These are phyloP conservation scores for Pichia sp. DNA, from an alignment of 1,139 yeast genomes.

Conservation along the genomic window DNA sequence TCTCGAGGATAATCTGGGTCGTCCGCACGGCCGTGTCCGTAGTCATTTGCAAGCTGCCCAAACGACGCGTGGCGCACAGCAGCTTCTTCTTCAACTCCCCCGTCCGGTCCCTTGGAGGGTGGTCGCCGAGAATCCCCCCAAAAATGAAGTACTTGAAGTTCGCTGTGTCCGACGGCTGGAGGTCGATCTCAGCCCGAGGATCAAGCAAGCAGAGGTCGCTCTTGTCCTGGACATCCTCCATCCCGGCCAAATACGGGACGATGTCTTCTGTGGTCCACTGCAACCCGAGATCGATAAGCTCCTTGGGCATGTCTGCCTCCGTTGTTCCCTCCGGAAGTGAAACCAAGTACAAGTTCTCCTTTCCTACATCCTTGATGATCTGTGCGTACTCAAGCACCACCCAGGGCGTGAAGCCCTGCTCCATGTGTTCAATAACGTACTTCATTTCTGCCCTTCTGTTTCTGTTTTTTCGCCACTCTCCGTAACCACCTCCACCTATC, in stretches of 20 bases:
- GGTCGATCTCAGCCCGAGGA: constrained; percentile 75
- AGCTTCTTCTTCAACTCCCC: constrained; percentile 76
- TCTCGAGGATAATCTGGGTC: constrained; percentile 67
- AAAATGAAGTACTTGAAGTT: constrained; percentile 81
- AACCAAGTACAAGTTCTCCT: constrained; percentile 66
- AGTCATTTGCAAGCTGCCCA: constrained; percentile 90
- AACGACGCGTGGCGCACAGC: constrained; percentile 78
- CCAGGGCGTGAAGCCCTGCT: constrained; percentile 95
- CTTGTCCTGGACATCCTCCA: constrained; percentile 36
- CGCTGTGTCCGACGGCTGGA: constrained; percentile 62
- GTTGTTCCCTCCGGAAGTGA: constrained; percentile 68
- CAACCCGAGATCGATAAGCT: constrained; percentile 57
- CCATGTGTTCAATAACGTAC: constrained; percentile 96
- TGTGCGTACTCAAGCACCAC: constrained; percentile 81
- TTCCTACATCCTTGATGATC: constrained; percentile 78
- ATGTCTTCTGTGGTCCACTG: constrained; percentile 75
- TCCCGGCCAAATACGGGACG: constrained; percentile 38
- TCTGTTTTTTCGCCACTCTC: too few species aligned
- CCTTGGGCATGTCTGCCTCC: constrained; percentile 59
- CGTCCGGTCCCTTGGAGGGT: constrained; percentile 94
- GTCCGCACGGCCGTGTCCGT: constrained; percentile 96
- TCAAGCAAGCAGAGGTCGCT: constrained; percentile 73
- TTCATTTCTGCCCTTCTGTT: constrained; percentile 45
- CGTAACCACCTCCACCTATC: too few species aligned
- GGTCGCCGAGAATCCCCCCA: constrained; percentile 96